Conservation (phyloP, 129 eudicot genomes). For the Centella asiatica region DNA sequence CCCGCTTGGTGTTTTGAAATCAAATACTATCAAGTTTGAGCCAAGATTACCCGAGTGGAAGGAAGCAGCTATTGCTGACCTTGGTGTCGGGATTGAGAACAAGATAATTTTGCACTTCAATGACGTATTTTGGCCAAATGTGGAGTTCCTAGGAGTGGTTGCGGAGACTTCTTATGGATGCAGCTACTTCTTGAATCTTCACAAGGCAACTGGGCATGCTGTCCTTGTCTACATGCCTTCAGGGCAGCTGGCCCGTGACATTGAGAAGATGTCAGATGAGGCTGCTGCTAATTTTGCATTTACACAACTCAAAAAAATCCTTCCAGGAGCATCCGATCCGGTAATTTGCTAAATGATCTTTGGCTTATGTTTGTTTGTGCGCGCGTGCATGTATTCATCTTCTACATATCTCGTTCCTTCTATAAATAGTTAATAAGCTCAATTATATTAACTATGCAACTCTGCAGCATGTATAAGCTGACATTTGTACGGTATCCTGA, state of each 20-base stretch:
- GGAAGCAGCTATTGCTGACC: slow-evolving; percentile 74
- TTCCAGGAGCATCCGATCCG: slow-evolving; percentile 73
- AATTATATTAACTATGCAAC: too few relatives aligned
- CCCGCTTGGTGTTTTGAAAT: slow-evolving; percentile 91
- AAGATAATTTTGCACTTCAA: slow-evolving; percentile 81
- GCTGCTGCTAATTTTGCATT: slow-evolving; percentile 85
- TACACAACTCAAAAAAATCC: slow-evolving; percentile 58
- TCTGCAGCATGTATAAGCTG: too few relatives aligned
- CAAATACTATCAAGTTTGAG: slow-evolving; percentile 61
- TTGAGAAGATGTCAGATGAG: slow-evolving; percentile 84
- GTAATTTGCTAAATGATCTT: slow-evolving; percentile 1
- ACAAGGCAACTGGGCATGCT: slow-evolving; percentile 90
- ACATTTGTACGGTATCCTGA: slow-evolving; percentile 2
- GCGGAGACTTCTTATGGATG: slow-evolving; percentile 74
- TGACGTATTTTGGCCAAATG: slow-evolving; percentile 92
- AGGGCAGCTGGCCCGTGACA: slow-evolving; percentile 80
- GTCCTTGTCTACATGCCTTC: slow-evolving; percentile 99
- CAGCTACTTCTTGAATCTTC: slow-evolving; percentile 92
- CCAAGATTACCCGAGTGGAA: slow-evolving; percentile 93
- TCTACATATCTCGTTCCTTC: too few relatives aligned
- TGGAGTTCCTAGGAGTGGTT: slow-evolving; percentile 97
- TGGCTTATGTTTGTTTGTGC: background rate
- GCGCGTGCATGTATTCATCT: too few relatives aligned
- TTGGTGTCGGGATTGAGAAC: slow-evolving; percentile 93
- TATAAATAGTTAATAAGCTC: too few relatives aligned